These are phyloP conservation scores for Lenwebbia sp. DNA, from an alignment of 345 rosid genomes.

Conservation along the genomic window DNA sequence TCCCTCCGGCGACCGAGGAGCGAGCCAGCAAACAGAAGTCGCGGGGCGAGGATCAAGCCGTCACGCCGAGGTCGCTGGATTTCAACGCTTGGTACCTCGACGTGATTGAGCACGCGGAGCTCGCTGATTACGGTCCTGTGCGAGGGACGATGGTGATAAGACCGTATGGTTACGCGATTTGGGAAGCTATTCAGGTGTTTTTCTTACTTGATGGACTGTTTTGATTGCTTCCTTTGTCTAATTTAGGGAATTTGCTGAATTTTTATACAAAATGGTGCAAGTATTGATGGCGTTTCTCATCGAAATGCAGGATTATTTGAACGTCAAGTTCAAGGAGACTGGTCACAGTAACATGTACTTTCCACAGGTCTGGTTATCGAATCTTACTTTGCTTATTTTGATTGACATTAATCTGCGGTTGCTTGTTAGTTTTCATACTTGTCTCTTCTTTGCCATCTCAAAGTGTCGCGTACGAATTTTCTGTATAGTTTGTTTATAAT, in stretches of 20 bases:
- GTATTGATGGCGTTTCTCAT: not conserved
- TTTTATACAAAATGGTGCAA: not conserved
- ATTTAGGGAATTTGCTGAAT: not conserved
- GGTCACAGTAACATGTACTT: conserved; percentile 95
- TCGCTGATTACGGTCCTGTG: conserved; percentile 93
- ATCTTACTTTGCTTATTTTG: not conserved
- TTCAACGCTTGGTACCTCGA: conserved; percentile 94
- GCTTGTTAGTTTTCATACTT: not conserved
- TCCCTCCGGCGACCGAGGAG: conserved; percentile 43
- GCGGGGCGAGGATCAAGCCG: conserved; percentile 31
- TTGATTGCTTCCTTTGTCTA: not conserved
- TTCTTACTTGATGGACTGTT: not conserved
- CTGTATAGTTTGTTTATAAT: not conserved
- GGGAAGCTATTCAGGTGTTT: conserved; percentile 94
- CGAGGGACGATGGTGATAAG: conserved; percentile 96
- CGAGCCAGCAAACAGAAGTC: conserved; percentile 24
- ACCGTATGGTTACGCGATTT: conserved; percentile 88
- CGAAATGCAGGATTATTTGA: conserved; percentile 59
- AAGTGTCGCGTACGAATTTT: not conserved
- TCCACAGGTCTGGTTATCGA: conserved; percentile 56
- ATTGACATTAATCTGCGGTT: not conserved
- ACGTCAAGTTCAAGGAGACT: conserved; percentile 90
- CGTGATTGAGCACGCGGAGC: conserved; percentile 84
- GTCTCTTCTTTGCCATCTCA: not conserved
- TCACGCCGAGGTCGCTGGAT: conserved; percentile 84